A percentile compares a stretch with the other conserved stretches of the same genome.
These are phyloP conservation scores for Zoysia pacifica DNA, from an alignment of 176 grass and related monocot genomes.

Conservation along the genomic window DNA sequence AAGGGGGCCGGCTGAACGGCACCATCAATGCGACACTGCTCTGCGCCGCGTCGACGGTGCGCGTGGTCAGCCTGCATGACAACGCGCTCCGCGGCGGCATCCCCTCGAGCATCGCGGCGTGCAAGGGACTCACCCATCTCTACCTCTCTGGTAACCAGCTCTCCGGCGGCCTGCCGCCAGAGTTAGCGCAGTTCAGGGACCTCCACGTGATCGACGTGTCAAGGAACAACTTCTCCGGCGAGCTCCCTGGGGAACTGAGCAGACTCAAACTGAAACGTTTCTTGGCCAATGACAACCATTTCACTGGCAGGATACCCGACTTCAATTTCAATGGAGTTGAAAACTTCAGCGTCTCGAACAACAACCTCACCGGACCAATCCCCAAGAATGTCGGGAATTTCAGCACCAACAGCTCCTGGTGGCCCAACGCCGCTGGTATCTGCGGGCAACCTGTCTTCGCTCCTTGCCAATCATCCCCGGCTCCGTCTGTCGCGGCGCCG, in stretches of 20 bases:
- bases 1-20: no score
- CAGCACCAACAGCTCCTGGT: neutral
- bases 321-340: slow-evolving; percentile 14
- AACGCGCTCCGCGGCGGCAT: slow-evolving; percentile 42
- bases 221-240: slow-evolving; percentile 55
- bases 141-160: slow-evolving; percentile 33
- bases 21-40: slow-evolving; percentile 43
- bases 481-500: no score
- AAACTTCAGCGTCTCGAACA: slow-evolving; percentile 41
- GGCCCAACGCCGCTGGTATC: slow-evolving; percentile 42
- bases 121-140: slow-evolving; percentile 28
- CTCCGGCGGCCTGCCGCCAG: slow-evolving; percentile 43
- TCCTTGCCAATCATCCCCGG: neutral
- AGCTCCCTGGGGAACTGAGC: slow-evolving; percentile 30
- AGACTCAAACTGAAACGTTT: neutral
- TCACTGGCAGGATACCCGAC: slow-evolving; percentile 48
- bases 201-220: slow-evolving; percentile 39
- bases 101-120: slow-evolving; percentile 35
- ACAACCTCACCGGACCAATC: slow-evolving; percentile 50
- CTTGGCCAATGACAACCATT: slow-evolving; percentile 37
- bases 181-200: neutral
- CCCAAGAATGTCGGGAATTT: neutral
- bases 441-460: slow-evolving; percentile 21
- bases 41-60: slow-evolving; percentile 36
- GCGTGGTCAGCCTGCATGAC: neutral